A percentile compares a stretch with the other conserved stretches of the same genome.
These are phyloP conservation scores for Pseudonitzschia pungens DNA, from an alignment of 108 stramenopile genomes.

Conservation along the genomic window DNA sequence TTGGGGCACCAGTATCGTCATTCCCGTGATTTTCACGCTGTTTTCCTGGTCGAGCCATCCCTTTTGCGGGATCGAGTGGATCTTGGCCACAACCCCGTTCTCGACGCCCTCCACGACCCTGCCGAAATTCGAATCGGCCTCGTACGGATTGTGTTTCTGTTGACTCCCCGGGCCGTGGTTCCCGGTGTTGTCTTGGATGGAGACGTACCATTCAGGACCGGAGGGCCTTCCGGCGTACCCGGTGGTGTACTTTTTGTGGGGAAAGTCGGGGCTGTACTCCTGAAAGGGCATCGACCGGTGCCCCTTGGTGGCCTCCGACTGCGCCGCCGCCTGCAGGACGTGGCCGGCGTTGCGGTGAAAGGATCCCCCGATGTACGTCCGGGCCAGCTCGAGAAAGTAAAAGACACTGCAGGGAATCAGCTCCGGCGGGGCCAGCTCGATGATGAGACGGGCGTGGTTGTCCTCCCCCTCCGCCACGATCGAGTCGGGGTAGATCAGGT, in stretches of 20 bases:
- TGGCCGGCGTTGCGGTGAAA: conserved; percentile 86
- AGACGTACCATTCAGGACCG: conserved; percentile 82
- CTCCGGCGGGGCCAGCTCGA: conserved; percentile 68
- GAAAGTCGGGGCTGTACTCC: conserved; percentile 75
- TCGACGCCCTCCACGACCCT: conserved; percentile 41
- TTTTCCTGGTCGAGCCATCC: conserved; percentile 59
- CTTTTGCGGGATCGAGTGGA: conserved; percentile 57
- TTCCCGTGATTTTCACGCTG: conserved; percentile 50
- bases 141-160: conserved; percentile 81
- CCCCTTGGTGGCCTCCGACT: conserved; percentile 31
- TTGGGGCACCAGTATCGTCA: conserved; percentile 47
- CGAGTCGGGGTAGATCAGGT: conserved; percentile 71
- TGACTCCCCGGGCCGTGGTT: conserved; percentile 86
- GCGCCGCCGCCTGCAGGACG: conserved; percentile 71
- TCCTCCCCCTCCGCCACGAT: conserved; percentile 70
- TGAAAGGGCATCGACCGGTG: conserved; percentile 73
- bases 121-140: conserved; percentile 91
- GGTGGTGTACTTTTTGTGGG: conserved; percentile 75
- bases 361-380: conserved; percentile 58
- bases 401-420: conserved; percentile 71
- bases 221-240: conserved; percentile 88
- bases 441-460: conserved; percentile 48
- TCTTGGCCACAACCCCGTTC: conserved; percentile 27
- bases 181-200: conserved; percentile 66
- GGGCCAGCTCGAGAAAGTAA: conserved; percentile 81